Evolutionary conservation across 305 asterid genomes (phyloP).

Genomic region (Solanum aculeatissimum): DNA sequence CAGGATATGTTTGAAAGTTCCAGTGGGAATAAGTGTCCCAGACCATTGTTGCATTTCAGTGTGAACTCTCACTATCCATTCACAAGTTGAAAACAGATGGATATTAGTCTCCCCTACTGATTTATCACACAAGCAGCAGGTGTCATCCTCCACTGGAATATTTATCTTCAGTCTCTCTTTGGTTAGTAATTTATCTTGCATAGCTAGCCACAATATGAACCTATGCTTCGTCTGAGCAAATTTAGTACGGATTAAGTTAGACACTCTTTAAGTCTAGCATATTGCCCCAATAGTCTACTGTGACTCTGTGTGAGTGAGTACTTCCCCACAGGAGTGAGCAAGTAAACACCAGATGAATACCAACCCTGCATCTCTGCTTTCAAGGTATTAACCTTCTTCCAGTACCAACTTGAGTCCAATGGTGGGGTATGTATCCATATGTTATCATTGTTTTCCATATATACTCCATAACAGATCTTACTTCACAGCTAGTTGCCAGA

Average conservation of each 20-base stretch:
- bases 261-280: not conserved
- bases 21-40: not conserved
- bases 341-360: not conserved
- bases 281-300: not conserved
- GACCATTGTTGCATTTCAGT: not conserved
- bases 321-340: not conserved
- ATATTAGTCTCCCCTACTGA: not conserved
- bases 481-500: not conserved
- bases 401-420: not conserved
- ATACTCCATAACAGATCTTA: not conserved
- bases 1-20: not conserved
- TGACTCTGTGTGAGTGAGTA: not conserved
- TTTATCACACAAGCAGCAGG: not conserved
- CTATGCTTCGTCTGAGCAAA: not conserved
- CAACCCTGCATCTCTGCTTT: not conserved
- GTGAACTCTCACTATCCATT: not conserved
- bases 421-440: not conserved
- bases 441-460: not conserved
- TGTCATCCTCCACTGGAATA: not conserved
- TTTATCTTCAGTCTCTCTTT: not conserved
- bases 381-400: not conserved
- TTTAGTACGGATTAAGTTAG: not conserved
- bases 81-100: not conserved
- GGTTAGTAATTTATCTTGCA: not conserved
- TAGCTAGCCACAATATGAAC: not conserved